phyloP scores from a whole-genome alignment of 148 eudicot genomes.

The Rhododendron henanense region DNA sequence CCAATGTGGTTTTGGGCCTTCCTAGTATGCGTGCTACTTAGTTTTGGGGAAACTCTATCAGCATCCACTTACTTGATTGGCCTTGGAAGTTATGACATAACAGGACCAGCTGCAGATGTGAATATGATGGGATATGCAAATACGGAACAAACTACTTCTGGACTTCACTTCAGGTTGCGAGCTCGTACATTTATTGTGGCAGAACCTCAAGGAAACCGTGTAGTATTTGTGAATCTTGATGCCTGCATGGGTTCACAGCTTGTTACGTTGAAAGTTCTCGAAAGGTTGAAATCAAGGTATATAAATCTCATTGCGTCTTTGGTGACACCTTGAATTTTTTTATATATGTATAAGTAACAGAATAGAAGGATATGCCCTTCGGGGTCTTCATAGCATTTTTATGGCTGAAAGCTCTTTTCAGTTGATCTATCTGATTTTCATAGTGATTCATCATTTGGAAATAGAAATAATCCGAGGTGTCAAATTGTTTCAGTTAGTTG shows the following conservation, averaged over 20 bases:
- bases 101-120: slow-evolving; percentile 99
- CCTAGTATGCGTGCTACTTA: slow-evolving; percentile 26
- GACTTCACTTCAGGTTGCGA: slow-evolving; percentile 86
- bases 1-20: slow-evolving; percentile 38
- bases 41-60: slow-evolving; percentile 31
- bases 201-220: slow-evolving; percentile 68
- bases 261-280: slow-evolving; percentile 79
- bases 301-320: not conserved
- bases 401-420: not conserved
- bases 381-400: not conserved
- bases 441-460: not conserved
- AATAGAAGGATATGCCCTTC: not conserved
- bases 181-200: slow-evolving; percentile 90
- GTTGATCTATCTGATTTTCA: not conserved
- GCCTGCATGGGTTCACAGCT: slow-evolving; percentile 97
- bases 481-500: not conserved
- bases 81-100: slow-evolving; percentile 95
- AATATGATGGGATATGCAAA: slow-evolving; percentile 99
- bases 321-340: not conserved
- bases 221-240: slow-evolving; percentile 89
- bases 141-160: slow-evolving; percentile 65
- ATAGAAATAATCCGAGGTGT: not conserved
- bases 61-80: slow-evolving; percentile 77
- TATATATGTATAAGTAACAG: not conserved
- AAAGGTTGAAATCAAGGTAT: slow-evolving; percentile 90